These are phyloP conservation scores for Saturnispora galanensis DNA, from an alignment of 805 yeast genomes.

Conservation along the genomic window DNA sequence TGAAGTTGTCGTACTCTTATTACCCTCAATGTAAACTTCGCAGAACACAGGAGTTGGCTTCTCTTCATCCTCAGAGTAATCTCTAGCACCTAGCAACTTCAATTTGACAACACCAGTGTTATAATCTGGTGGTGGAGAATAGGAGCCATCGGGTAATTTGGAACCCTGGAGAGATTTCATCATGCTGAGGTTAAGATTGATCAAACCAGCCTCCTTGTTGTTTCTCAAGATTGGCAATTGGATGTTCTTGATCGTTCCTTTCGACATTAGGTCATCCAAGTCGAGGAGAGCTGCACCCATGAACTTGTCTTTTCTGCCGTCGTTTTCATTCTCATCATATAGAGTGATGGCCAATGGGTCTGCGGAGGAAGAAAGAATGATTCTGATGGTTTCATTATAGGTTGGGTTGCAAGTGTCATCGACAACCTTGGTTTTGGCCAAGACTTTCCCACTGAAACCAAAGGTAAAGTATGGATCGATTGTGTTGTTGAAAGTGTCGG, in stretches of 20 bases:
- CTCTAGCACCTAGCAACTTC: constrained; percentile 56
- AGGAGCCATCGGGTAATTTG: constrained; percentile 68
- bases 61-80: constrained; percentile 29
- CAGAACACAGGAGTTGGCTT: constrained; percentile 55
- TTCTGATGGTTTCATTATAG: constrained; percentile 72
- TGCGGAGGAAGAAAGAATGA: constrained; percentile 63
- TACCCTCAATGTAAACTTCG: constrained; percentile 60
- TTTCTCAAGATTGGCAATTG: constrained; percentile 61
- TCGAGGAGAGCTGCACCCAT: constrained; percentile 73
- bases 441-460: constrained; percentile 46
- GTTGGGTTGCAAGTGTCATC: constrained; percentile 60
- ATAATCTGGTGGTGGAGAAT: constrained; percentile 79
- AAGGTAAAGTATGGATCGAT: constrained; percentile 83
- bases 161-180: constrained; percentile 63
- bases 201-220: constrained; percentile 72
- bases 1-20: constrained; percentile 47
- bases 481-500: constrained; percentile 63
- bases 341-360: constrained; percentile 72
- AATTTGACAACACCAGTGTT: constrained; percentile 86
- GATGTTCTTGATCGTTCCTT: constrained; percentile 39
- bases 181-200: constrained; percentile 60
- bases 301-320: constrained; percentile 61
- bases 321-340: constrained; percentile 58
- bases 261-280: constrained; percentile 52
- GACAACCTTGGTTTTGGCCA: constrained; percentile 62